These are phyloP conservation scores for Neotropicomus parvogracilis DNA, from an alignment of 1,284 basidiomycete species.

Conservation along the genomic window DNA sequence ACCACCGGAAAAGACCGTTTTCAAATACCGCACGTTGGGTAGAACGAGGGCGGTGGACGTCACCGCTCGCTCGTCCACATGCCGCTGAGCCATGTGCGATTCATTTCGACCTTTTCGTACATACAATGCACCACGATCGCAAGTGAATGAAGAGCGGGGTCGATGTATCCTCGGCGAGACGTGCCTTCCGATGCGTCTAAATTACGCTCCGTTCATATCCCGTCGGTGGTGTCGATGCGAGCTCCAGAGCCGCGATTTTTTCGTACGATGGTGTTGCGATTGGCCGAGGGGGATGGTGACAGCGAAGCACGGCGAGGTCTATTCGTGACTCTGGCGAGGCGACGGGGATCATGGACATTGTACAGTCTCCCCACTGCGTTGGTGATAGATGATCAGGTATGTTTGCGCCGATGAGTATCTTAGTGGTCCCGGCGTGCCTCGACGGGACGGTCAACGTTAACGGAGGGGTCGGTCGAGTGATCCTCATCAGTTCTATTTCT, in stretches of 20 bases:
- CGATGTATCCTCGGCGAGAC: slow-evolving; percentile 17
- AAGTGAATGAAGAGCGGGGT: slow-evolving; percentile 9
- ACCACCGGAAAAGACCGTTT: slow-evolving; percentile 20
- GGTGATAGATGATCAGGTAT: slow-evolving; percentile 3
- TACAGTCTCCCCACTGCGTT: not conserved
- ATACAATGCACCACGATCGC: not conserved
- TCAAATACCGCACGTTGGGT: too few species aligned
- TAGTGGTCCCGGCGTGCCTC: slow-evolving; percentile 13
- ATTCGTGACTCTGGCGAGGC: not conserved
- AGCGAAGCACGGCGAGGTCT: slow-evolving; percentile 14
- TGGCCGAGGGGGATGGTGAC: slow-evolving; percentile 4
- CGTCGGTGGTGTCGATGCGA: slow-evolving; percentile 13
- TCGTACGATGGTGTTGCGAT: slow-evolving; percentile 7
- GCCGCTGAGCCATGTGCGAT: slow-evolving; percentile 22
- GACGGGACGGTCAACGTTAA: slow-evolving; percentile 5
- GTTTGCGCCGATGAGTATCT: not conserved
- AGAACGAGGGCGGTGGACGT: slow-evolving; percentile 20
- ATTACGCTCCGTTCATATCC: slow-evolving; percentile 9
- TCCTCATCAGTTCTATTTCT: slow-evolving; percentile 26
- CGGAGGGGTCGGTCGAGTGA: slow-evolving; percentile 5
- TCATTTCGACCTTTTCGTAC: slow-evolving; percentile 16
- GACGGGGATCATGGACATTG: slow-evolving; percentile 16
- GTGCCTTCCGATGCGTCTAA: slow-evolving; percentile 9
- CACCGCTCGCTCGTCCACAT: slow-evolving; percentile 24
- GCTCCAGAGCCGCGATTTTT: not conserved